phyloP scores from a whole-genome alignment of 2,329 filamentous ascomycete species.

The Penicillium sp. region DNA sequence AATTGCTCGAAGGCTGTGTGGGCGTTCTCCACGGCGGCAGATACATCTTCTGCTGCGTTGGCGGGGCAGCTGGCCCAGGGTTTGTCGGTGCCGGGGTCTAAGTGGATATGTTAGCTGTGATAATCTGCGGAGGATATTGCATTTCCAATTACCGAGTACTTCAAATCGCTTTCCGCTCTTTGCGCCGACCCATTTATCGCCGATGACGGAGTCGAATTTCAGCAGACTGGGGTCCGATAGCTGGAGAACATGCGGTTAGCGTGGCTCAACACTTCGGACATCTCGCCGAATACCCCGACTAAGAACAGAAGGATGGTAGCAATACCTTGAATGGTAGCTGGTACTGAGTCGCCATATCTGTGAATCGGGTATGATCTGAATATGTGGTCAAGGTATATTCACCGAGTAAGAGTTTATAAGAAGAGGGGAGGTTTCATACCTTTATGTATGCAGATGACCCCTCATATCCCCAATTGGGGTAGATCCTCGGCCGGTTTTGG shows the following conservation, averaged over 20 bases:
- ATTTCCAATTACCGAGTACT: slow-evolving; percentile 39
- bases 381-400: not conserved
- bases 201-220: slow-evolving; percentile 50
- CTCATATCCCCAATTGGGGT: not conserved
- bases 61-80: slow-evolving; percentile 53
- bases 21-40: slow-evolving; percentile 57
- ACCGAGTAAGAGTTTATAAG: not conserved
- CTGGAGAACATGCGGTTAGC: slow-evolving; percentile 30
- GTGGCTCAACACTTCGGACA: slow-evolving; percentile 9
- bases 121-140: not conserved
- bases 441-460: not conserved
- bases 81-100: slow-evolving; percentile 52
- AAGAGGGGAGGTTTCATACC: not conserved
- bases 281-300: slow-evolving; percentile 13
- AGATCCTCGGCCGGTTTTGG: not conserved
- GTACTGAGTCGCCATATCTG: slow-evolving; percentile 33
- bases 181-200: slow-evolving; percentile 48
- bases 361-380: not conserved
- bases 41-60: slow-evolving; percentile 57
- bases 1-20: slow-evolving; percentile 61
- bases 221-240: slow-evolving; percentile 50
- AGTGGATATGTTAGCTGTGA: not conserved
- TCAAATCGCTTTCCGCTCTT: slow-evolving; percentile 50
- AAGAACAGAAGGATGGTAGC: not conserved
- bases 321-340: slow-evolving; percentile 39